Evolutionary conservation across 2,329 filamentous ascomycete genomes (phyloP), one percentile per base, ranked within the genome.

Genomic region (Arthroderma sp.): DNA sequence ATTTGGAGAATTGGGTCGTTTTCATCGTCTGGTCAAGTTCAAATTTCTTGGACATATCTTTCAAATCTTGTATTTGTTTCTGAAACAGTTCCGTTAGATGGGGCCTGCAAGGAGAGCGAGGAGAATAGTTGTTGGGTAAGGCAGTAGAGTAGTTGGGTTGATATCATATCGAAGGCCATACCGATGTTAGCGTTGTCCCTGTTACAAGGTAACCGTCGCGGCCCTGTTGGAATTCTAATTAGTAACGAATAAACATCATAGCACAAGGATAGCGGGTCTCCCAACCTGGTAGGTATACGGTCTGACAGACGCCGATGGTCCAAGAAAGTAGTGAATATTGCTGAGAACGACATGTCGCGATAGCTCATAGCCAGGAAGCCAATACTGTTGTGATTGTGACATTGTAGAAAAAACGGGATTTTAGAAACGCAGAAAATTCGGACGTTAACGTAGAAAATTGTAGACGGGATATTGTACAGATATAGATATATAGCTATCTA

Each of bases 51-150:
- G 68, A 70, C 58, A 70, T 65, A 29, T 57, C 55, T 42, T 62
- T 61, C n/a, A 71, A 59, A 48, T 71, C 68, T 47, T 70, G 64
- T 48, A 71, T 71, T 66, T 71, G 68, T 54, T 66, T 61, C 68
- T 71, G 48, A 43, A 39, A 36, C 28, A 44, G 40, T 38, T 29
- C 29, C 44, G 37, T 48, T 45, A 47, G 50, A 28, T 32, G 8
- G 6, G 29, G 29, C 39, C 5, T 15, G 11, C 29, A 29, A 10
- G 30, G 11, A 41, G 39, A 28, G 11, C 27, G 7, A 15, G 39
- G 9, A 34, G 11, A 34, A 34, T 8, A 34, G 32, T 9, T 34
- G 15, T 22, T 22, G 15, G 15, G 15, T 22, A 22, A 22, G 37
- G 27, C n/a, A 39, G 10, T 37, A 42, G 29, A 36, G 42, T 36